phyloP scores from a whole-genome alignment of 305 asterid species.

The Fraxinus xanthoxyloides region DNA sequence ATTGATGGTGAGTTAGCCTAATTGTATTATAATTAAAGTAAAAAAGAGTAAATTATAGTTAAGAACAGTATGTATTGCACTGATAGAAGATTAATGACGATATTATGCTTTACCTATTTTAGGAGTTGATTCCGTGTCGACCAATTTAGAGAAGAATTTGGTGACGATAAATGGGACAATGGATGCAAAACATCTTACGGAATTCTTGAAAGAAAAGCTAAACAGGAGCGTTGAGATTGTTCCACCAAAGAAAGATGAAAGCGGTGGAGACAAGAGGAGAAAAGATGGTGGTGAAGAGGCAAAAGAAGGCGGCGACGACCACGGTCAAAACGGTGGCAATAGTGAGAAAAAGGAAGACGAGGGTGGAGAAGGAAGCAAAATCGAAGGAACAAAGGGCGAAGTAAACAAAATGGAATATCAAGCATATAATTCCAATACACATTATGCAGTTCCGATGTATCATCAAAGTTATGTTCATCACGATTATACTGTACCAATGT shows the following conservation, averaged over 20 bases:
- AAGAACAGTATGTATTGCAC: background rate
- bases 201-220: slow-evolving; percentile 50
- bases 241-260: slow-evolving; percentile 43
- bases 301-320: slow-evolving; percentile 13
- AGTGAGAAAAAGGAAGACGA: slow-evolving; percentile 11
- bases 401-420: slow-evolving; percentile 39
- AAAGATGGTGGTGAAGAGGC: slow-evolving; percentile 22
- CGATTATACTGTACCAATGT: slow-evolving; percentile 26
- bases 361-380: slow-evolving; percentile 1
- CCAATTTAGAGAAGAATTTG: slow-evolving; percentile 49
- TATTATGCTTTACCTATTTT: background rate
- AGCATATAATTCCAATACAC: slow-evolving; percentile 29
- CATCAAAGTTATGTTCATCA: slow-evolving; percentile 26
- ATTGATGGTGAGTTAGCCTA: slow-evolving; percentile 51
- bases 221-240: slow-evolving; percentile 48
- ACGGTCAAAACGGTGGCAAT: background rate
- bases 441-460: slow-evolving; percentile 36
- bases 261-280: slow-evolving; percentile 14
- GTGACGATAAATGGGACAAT: slow-evolving; percentile 60
- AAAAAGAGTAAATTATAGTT: background rate
- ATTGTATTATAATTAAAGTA: background rate
- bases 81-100: background rate
- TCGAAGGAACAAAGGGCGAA: slow-evolving; percentile 26
- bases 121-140: slow-evolving; percentile 53
- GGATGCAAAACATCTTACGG: slow-evolving; percentile 44